Conservation (phyloP, 177 flowering plant genomes). For the Vitis hybrid region DNA sequence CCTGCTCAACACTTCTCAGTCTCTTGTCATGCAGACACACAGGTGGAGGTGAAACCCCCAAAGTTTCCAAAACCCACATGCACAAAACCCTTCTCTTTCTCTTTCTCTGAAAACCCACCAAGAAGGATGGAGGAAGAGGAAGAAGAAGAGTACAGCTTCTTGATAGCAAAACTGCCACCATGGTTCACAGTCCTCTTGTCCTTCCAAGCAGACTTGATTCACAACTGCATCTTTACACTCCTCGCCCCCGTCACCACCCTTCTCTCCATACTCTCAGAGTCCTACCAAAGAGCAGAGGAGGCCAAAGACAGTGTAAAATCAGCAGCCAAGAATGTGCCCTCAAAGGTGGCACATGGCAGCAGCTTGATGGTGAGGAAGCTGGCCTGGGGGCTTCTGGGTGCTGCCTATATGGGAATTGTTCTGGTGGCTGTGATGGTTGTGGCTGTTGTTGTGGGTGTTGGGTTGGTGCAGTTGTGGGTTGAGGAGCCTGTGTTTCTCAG, state of each 20-base stretch:
- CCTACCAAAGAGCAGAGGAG: slow-evolving; percentile 14
- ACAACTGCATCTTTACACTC: slow-evolving; percentile 5
- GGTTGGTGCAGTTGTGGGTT: slow-evolving; percentile 38
- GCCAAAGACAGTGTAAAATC: slow-evolving; percentile 3
- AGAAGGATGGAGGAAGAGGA: no score
- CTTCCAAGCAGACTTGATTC: slow-evolving; percentile 14
- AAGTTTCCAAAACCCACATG: neutral
- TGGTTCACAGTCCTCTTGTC: slow-evolving; percentile 14
- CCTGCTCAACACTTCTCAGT: slow-evolving; percentile 5
- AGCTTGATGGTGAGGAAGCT: slow-evolving; percentile 21
- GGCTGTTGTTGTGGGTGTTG: slow-evolving; percentile 34
- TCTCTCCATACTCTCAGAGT: slow-evolving; percentile 18
- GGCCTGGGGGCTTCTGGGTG: slow-evolving; percentile 37
- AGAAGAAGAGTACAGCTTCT: no score
- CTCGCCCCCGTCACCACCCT: neutral
- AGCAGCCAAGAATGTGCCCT: slow-evolving; percentile 3
- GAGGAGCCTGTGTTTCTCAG: slow-evolving; percentile 41
- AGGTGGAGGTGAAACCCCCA: no score
- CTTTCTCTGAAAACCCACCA: no score
- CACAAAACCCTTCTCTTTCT: neutral
- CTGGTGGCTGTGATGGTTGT: slow-evolving; percentile 24
- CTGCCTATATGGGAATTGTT: slow-evolving; percentile 29
- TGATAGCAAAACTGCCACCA: slow-evolving; percentile 16
- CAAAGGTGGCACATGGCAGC: slow-evolving; percentile 17
- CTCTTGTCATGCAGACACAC: neutral